phyloP scores from a whole-genome alignment of 306 rosid genomes.

The Malus sylvestris region DNA sequence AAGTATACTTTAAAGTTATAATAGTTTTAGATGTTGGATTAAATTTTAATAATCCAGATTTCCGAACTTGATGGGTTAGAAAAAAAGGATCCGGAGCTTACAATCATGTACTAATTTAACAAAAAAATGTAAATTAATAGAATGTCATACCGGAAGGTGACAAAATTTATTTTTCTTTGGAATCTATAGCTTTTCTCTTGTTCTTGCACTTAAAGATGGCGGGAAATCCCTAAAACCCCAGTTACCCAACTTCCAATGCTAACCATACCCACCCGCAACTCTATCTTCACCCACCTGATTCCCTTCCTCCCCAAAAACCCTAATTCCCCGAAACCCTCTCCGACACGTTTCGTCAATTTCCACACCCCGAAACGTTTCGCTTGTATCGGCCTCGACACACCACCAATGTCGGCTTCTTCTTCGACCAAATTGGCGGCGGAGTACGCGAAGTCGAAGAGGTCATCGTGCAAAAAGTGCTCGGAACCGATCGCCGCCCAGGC shows the following conservation, averaged over 20 bases:
- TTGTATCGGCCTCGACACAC: not conserved
- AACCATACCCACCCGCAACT: not conserved
- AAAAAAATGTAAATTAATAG: too few relatives aligned
- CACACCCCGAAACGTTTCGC: not conserved
- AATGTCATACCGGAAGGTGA: too few relatives aligned
- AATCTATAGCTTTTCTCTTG: not conserved
- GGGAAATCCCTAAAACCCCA: not conserved
- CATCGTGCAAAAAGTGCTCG: conserved; percentile 60
- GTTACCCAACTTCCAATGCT: not conserved
- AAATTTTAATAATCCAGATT: fast-evolving
- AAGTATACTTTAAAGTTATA: fast-evolving
- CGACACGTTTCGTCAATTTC: not conserved
- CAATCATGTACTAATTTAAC: too few relatives aligned
- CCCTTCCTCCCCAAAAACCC: not conserved
- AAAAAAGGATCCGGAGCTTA: too few relatives aligned
- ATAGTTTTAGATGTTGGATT: fast-evolving
- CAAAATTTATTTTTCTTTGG: too few relatives aligned
- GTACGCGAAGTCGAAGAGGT: conserved; percentile 60
- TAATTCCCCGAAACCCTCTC: not conserved
- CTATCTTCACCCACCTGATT: not conserved
- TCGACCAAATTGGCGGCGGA: conserved; percentile 26
- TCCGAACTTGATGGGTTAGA: fast-evolving
- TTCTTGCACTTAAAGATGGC: not conserved
- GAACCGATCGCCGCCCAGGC: conserved; percentile 25
- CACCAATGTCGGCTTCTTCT: conserved; percentile 37